Evolutionary conservation across 2,329 filamentous ascomycete genomes (phyloP).

Genomic region (Penicillium fuscoglaucum): DNA sequence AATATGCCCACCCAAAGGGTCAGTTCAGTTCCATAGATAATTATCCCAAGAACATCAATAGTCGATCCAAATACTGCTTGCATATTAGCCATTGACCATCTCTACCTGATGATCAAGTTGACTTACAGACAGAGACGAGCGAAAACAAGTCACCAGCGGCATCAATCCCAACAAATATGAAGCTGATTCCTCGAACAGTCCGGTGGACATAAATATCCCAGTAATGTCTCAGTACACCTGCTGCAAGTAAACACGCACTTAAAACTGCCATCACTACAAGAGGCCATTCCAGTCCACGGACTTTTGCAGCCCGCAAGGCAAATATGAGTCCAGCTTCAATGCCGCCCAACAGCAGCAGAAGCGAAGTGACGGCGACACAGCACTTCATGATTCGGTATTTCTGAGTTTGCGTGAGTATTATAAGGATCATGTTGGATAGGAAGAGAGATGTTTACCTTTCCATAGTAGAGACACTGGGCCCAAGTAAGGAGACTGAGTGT

Average conservation of each 20-base stretch:
- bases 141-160: constrained; percentile 68
- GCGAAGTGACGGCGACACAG: constrained; percentile 50
- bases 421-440: not conserved
- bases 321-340: constrained; percentile 62
- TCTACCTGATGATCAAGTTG: not conserved
- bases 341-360: constrained; percentile 59
- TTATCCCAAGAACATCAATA: constrained; percentile 61
- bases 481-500: constrained; percentile 54
- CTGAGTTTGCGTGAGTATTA: constrained; percentile 30
- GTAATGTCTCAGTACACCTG: constrained; percentile 68
- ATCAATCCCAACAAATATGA: constrained; percentile 70
- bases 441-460: constrained; percentile 30
- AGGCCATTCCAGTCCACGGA: constrained; percentile 58
- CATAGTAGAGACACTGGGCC: constrained; percentile 59
- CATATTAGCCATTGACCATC: not conserved
- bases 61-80: constrained; percentile 24
- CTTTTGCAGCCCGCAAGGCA: constrained; percentile 51
- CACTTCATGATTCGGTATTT: constrained; percentile 56
- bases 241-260: constrained; percentile 62
- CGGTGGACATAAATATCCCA: constrained; percentile 67
- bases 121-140: constrained; percentile 58
- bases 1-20: constrained; percentile 68
- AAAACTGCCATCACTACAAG: constrained; percentile 66
- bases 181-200: constrained; percentile 69
- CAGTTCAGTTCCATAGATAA: constrained; percentile 68